Base-by-base conservation (phyloP, 208 protist genomes). In the Herpetomonas tarakana region DNA sequence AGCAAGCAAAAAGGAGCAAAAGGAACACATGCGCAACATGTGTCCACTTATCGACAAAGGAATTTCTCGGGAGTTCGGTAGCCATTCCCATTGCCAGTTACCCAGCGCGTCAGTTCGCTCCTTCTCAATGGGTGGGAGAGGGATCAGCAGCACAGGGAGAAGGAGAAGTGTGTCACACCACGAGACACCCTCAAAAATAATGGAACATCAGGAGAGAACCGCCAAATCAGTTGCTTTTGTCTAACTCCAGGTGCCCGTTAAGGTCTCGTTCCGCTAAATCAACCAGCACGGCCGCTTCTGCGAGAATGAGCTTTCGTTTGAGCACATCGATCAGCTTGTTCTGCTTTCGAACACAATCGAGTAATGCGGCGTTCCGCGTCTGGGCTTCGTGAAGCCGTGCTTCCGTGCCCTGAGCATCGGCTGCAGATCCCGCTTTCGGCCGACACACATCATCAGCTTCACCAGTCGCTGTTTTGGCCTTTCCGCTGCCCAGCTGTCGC, bases 311-410 rank as follows among this genome's bases (percentile, higher is more conserved):
- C 57, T 98, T 94, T 0, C 93, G 71, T 58, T 94, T 92, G 30
- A 98, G 62, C 2, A 95, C 68, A 67, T 97, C 94, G 25, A 98
- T 97, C 2, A 98, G 77, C 29, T 94, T 97, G 28, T 73, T 76
- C 67, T 97, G 92, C 39, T 96, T 97, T 46, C 76, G 74, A n/a
- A 98, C 72, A 31, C 71, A 87, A n/a, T 59, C 39, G 6, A 96
- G 38, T 16, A 98, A 49, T 27, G 95, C 90, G 26, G 72, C 52
- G 67, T 92, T 96, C 65, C 72, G 65, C 47, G 71, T 69, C 28
- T 89, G 79, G 1, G 44, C 51, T 50, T 68, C 26, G 35, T 6
- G 35, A 41, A 41, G 14, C 35, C 35, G 14, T 14, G 35, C 35
- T 41, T 41, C 9, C 9, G 9, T 66, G 62, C 2, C 58, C 21